phyloP scores from a whole-genome alignment of 768 basidiomycete genomes.

The Imleria badia region DNA sequence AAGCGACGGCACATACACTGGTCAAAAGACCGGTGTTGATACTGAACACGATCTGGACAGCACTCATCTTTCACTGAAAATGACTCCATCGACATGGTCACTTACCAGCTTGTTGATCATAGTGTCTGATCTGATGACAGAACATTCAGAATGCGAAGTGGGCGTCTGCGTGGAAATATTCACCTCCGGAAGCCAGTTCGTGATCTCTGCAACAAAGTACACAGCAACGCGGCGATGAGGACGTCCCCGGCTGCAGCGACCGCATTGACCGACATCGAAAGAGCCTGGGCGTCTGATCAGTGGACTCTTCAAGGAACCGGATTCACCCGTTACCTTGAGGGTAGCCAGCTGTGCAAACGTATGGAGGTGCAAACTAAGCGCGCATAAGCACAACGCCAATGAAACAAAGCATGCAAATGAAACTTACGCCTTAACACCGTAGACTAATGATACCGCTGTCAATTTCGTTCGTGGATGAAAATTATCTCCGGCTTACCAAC shows the following conservation, averaged over 20 bases:
- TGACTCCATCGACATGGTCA: not conserved
- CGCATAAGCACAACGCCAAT: not conserved
- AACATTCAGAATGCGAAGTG: not conserved
- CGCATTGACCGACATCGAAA: constrained; percentile 58
- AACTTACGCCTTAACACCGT: constrained; percentile 37
- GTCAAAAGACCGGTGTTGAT: constrained; percentile 43
- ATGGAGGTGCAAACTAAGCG: constrained; percentile 36
- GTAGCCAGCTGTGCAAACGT: constrained; percentile 48
- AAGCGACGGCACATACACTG: constrained; percentile 56
- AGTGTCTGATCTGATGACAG: constrained; percentile 41
- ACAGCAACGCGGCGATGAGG: constrained; percentile 49
- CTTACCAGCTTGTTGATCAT: constrained; percentile 50
- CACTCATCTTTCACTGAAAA: not conserved
- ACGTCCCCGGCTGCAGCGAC: constrained; percentile 53
- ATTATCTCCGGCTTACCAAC: constrained; percentile 30
- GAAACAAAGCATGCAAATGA: not conserved
- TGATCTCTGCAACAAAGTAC: constrained; percentile 45
- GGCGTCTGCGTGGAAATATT: not conserved
- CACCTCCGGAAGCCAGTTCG: constrained; percentile 54
- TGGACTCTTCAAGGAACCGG: not conserved
- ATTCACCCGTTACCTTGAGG: constrained; percentile 41
- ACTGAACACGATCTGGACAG: constrained; percentile 47
- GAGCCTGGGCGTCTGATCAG: constrained; percentile 18
- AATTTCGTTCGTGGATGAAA: not conserved
- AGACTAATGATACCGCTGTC: constrained; percentile 30